Evolutionary conservation across 2,329 filamentous ascomycete genomes (phyloP).

Genomic region (Hymenoscyphus linearis): DNA sequence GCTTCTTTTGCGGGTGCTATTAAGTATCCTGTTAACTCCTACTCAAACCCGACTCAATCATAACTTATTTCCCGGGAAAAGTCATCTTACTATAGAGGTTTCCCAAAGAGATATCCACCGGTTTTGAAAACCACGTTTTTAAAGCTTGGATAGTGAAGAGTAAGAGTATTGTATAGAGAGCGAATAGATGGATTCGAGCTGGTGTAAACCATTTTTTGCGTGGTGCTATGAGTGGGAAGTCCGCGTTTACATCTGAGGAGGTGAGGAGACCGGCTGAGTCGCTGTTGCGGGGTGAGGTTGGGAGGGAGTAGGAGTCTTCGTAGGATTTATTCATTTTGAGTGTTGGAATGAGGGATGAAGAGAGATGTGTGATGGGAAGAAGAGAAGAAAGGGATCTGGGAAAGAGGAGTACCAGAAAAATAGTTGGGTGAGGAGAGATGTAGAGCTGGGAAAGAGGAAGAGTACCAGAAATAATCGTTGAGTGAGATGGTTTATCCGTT

Average conservation of each 20-base stretch:
- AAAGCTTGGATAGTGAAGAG: not conserved
- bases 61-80: not conserved
- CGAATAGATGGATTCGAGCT: not conserved
- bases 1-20: constrained; percentile 1
- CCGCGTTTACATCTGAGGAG: not conserved
- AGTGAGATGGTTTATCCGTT: not conserved
- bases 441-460: not conserved
- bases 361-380: too few species aligned
- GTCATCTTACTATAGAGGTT: not conserved
- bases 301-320: not conserved
- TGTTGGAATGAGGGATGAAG: not conserved
- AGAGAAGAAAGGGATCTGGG: not conserved
- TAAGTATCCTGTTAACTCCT: not conserved
- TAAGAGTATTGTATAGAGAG: not conserved
- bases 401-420: not conserved
- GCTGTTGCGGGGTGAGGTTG: not conserved
- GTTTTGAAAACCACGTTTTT: not conserved
- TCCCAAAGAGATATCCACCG: not conserved
- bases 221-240: not conserved
- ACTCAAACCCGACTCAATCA: not conserved
- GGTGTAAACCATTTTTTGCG: not conserved
- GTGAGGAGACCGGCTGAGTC: not conserved
- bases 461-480: not conserved
- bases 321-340: not conserved
- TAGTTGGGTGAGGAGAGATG: not conserved